Base-by-base conservation (phyloP, 2,329 filamentous ascomycete species). In the Periconia macrospinosa region DNA sequence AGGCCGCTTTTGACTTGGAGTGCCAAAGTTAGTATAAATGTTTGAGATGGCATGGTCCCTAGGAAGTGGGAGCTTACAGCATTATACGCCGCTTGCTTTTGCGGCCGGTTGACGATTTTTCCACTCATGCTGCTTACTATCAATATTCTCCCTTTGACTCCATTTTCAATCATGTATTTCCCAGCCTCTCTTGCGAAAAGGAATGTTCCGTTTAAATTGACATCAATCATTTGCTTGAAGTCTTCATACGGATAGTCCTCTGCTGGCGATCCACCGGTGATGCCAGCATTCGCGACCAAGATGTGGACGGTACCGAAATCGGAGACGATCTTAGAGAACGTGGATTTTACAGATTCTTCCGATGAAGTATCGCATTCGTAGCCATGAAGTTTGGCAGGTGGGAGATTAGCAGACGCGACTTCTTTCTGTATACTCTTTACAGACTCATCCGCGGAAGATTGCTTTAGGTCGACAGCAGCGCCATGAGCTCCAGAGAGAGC, bases 11-110 rank as follows among this genome's bases (percentile, higher is more conserved):
- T 75, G 87, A 90, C 48, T 50, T 14, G 5, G 15, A 14, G 3
- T 20, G 5, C 2, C 9, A 23, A n/a, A 10, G 15, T 45, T 20
- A 45, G 11, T 15, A 19, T 23, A 14, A 2, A 44, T 14, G 11
- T 13, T 13, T 23, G 27, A 10, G 27, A 43, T 15, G 17, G 14
- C 8, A n/a, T n/a, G 27, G 18, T 35, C 61, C n/a, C 2, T 6
- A 42, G 17, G 10, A 13, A 14, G 33, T 37, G 33, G 33, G 11
- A n/a, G 33, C 33, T 35, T 35, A 44, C 40, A 6, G 89, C 88
- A 69, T 92, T 92, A 83, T 93, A 93, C 76, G 87, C 90, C 45
- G 81, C 86, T 78, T 92, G 89, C 78, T 91, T 87, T 77, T 92
- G 89, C 7, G 89, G 75, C 57, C 73, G 75, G 67, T 78, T 78